Conservation (phyloP, 2,329 filamentous ascomycete genomes). For the Cladosporium sp. region DNA sequence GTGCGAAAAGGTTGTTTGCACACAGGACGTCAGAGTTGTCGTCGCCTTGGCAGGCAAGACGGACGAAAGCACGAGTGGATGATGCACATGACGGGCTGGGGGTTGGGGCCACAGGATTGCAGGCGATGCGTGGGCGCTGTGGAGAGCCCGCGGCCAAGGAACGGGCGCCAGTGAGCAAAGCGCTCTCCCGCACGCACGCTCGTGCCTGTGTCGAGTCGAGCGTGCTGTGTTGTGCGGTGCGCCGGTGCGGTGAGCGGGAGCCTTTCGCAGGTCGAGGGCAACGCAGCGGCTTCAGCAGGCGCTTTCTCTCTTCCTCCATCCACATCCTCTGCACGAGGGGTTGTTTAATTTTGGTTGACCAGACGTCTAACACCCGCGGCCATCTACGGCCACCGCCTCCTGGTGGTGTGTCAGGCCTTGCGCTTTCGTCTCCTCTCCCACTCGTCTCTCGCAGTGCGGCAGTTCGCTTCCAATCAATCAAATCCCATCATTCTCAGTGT, state of each 20-base stretch:
- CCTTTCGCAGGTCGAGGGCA: background rate
- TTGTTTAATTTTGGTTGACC: constrained; percentile 12
- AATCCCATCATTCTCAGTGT: constrained; percentile 11
- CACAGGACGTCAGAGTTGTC: background rate
- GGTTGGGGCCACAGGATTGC: constrained; percentile 5
- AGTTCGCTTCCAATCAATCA: background rate
- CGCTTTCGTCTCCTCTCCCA: constrained; percentile 19
- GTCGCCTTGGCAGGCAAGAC: background rate
- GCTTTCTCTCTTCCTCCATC: constrained; percentile 9
- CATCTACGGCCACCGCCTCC: constrained; percentile 32
- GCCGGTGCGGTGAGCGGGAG: background rate
- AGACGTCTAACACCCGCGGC: constrained; percentile 18
- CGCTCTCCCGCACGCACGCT: constrained; percentile 2
- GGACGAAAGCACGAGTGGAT: background rate
- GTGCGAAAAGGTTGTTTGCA: background rate
- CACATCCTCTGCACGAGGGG: constrained; percentile 12
- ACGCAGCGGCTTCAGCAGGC: background rate
- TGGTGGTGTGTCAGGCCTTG: constrained; percentile 32
- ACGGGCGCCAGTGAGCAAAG: background rate
- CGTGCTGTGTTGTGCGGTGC: constrained; percentile 1
- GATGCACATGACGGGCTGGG: background rate
- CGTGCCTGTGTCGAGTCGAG: background rate
- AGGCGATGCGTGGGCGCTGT: background rate
- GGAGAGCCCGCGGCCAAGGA: constrained; percentile 3
- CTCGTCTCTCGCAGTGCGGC: constrained; percentile 1